These are phyloP conservation scores for Batkoa obscura DNA, from an alignment of 371 early-diverging fungal species.

Conservation along the genomic window DNA sequence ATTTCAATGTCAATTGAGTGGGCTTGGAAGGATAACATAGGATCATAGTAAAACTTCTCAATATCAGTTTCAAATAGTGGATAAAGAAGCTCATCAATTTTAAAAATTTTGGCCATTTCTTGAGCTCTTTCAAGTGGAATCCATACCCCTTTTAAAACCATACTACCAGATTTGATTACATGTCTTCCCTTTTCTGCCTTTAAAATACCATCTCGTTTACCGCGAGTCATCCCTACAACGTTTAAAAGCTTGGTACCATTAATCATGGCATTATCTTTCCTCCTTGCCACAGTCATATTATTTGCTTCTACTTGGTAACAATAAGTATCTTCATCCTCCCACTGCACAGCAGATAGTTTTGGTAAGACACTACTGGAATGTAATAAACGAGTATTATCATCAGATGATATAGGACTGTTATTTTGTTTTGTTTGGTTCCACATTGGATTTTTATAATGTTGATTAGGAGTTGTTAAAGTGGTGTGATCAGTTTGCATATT, in stretches of 20 bases:
- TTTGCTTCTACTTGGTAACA: constrained; percentile 65
- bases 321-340: constrained; percentile 65
- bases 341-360: constrained; percentile 47
- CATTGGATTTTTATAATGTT: too few species aligned
- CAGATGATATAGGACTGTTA: too few species aligned
- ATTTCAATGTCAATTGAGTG: constrained; percentile 7
- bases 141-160: constrained; percentile 83
- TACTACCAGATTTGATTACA: constrained; percentile 71
- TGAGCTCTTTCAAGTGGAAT: constrained; percentile 11
- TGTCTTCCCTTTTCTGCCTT: constrained; percentile 70
- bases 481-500: too few species aligned
- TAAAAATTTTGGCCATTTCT: constrained; percentile 17
- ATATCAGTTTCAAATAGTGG: constrained; percentile 61
- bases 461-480: too few species aligned
- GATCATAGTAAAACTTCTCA: constrained; percentile 7
- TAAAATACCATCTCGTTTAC: constrained; percentile 69
- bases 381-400: too few species aligned
- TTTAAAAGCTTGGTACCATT: constrained; percentile 74
- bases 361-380: background rate
- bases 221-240: constrained; percentile 73
- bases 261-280: constrained; percentile 57
- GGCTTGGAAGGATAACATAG: constrained; percentile 1
- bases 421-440: too few species aligned
- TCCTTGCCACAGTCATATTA: constrained; percentile 55
- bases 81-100: constrained; percentile 40